phyloP scores from a whole-genome alignment of 345 rosid species.

The Salix suchowensis region DNA sequence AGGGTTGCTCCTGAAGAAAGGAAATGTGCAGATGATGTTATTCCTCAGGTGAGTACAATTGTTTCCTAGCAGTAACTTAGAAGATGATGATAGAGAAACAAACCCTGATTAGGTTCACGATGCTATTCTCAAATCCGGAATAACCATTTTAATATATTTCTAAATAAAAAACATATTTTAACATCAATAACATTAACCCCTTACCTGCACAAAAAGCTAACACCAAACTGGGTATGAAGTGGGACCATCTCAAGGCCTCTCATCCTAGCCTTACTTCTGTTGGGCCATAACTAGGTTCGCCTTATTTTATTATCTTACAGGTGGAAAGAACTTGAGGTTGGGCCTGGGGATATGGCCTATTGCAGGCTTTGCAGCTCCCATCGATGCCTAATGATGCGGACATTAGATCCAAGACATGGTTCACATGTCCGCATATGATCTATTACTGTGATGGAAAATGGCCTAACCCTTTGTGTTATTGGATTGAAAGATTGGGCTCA shows the following conservation, averaged over 20 bases:
- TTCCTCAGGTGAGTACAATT: constrained; percentile 52
- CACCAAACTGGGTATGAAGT: neutral
- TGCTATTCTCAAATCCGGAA: neutral
- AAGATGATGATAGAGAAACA: neutral
- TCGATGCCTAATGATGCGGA: constrained; percentile 35
- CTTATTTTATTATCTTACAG: constrained; percentile 29
- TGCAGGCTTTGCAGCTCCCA: constrained; percentile 52
- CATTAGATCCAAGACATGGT: too few relatives aligned
- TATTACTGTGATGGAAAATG: too few relatives aligned
- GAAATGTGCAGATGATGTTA: constrained; percentile 52
- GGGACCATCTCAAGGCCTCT: neutral
- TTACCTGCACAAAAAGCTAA: neutral
- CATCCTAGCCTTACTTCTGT: neutral
- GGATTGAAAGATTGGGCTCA: too few relatives aligned
- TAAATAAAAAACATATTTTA: too few relatives aligned
- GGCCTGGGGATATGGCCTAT: constrained; percentile 87
- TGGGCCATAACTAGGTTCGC: neutral
- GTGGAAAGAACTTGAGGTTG: constrained; percentile 81
- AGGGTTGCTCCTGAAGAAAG: constrained; percentile 72
- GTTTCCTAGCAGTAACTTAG: neutral
- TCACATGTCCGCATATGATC: too few relatives aligned
- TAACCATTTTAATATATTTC: neutral
- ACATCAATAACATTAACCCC: neutral
- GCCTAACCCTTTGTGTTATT: too few relatives aligned
- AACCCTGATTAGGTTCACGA: neutral